Conservation (phyloP, 139 green algal species). For the Chlorella sp. region DNA sequence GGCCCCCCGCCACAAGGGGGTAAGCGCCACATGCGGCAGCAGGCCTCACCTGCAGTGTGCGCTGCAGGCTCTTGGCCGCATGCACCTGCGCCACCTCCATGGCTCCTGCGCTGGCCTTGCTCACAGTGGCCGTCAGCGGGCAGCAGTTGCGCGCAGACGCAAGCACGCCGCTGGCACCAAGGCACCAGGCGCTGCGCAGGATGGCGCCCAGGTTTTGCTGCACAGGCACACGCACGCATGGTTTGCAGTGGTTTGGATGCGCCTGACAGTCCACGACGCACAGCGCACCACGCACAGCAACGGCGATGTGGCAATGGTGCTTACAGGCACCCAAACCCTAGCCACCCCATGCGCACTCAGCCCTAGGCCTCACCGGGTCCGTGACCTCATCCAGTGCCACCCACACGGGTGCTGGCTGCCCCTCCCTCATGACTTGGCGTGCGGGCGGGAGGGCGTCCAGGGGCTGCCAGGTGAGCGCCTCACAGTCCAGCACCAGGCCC, state of each 20-base stretch:
- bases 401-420: constrained; percentile 57
- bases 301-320: too few species aligned
- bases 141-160: constrained; percentile 74
- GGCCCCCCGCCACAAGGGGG: not conserved
- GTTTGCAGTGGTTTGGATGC: too few species aligned
- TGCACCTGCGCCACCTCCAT: constrained; percentile 69
- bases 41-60: constrained; percentile 43
- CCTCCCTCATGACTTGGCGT: constrained; percentile 1
- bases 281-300: too few species aligned
- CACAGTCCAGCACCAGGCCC: constrained; percentile 73
- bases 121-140: constrained; percentile 70
- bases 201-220: constrained; percentile 91
- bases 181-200: constrained; percentile 76
- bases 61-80: constrained; percentile 58
- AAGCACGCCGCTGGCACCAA: constrained; percentile 79
- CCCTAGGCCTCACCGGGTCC: constrained; percentile 63
- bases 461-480: constrained; percentile 46
- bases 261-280: too few species aligned
- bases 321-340: too few species aligned
- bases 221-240: too few species aligned
- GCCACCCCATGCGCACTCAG: too few species aligned
- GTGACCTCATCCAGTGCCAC: constrained; percentile 84
- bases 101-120: constrained; percentile 82
- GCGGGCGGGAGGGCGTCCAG: constrained; percentile 48
- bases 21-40: not conserved